Percentiles rank a stretch among this genome's conserved stretches.
These are phyloP conservation scores for Cucurbita moschata DNA, from an alignment of 306 rosid species.

Conservation along the genomic window DNA sequence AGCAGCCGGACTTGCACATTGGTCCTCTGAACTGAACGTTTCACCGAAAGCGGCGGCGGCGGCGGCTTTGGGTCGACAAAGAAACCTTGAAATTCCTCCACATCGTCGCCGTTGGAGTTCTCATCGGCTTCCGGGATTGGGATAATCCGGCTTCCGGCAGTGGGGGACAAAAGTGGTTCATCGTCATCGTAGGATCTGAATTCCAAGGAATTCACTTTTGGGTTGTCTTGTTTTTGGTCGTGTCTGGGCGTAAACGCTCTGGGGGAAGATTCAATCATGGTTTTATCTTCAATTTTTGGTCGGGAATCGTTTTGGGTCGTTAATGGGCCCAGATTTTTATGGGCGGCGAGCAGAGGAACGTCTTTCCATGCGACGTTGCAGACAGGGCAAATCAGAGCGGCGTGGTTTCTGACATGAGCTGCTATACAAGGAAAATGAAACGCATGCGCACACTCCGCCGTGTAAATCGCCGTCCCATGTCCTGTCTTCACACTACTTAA, in stretches of 20 bases:
- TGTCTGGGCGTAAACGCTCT: constrained; percentile 10
- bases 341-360: constrained; percentile 62
- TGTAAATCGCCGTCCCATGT: constrained; percentile 93
- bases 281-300: constrained; percentile 1
- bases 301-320: not conserved
- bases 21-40: constrained; percentile 28
- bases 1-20: constrained; percentile 48
- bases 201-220: not conserved
- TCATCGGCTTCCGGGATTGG: constrained; percentile 11
- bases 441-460: constrained; percentile 86
- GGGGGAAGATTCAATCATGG: constrained; percentile 10
- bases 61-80: constrained; percentile 50
- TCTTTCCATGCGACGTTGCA: constrained; percentile 79
- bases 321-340: constrained; percentile 17
- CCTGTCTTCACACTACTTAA: constrained; percentile 83
- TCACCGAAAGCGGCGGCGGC: constrained; percentile 14
- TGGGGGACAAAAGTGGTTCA: constrained; percentile 9
- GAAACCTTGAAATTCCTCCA: constrained; percentile 64
- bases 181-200: constrained; percentile 39
- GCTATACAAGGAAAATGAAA: constrained; percentile 93
- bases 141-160: constrained; percentile 7
- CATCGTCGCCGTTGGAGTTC: not conserved
- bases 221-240: not conserved
- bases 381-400: constrained; percentile 67
- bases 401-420: constrained; percentile 47